These are phyloP conservation scores for Andrographis paniculata DNA, from an alignment of 305 asterid genomes.

Conservation along the genomic window DNA sequence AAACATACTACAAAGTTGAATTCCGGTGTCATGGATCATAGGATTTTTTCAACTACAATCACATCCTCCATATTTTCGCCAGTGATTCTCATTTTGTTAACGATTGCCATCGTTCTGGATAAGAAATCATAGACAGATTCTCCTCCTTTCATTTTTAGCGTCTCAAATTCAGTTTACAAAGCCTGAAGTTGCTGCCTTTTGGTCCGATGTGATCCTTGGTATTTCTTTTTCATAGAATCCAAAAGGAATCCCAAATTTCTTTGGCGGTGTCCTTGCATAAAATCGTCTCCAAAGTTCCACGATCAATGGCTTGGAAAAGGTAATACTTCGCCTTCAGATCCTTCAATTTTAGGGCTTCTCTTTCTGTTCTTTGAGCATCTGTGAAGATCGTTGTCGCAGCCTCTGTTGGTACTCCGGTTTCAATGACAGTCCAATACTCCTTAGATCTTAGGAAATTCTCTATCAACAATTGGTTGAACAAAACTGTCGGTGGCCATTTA, in stretches of 20 bases:
- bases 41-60: not conserved
- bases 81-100: slow-evolving; percentile 1
- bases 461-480: slow-evolving; percentile 9
- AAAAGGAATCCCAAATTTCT: too few relatives aligned
- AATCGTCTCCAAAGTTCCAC: slow-evolving; percentile 10
- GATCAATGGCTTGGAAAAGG: slow-evolving; percentile 17
- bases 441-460: slow-evolving; percentile 10
- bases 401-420: not conserved
- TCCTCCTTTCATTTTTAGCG: not conserved
- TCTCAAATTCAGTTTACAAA: slow-evolving; percentile 2
- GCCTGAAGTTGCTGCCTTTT: slow-evolving; percentile 11
- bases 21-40: not conserved
- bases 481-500: not conserved
- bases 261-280: slow-evolving; percentile 4
- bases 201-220: not conserved
- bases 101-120: not conserved
- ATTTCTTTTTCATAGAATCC: slow-evolving; percentile 18
- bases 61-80: not conserved
- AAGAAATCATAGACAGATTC: slow-evolving; percentile 3
- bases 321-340: slow-evolving; percentile 21
- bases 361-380: not conserved
- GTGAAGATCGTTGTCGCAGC: not conserved
- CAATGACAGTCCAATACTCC: not conserved
- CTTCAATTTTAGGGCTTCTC: not conserved
- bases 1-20: slow-evolving; percentile 13